Evolutionary conservation across 352 stramenopile species (phyloP), one percentile per base, ranked within the genome.

Genomic region (Globisporangium viniferum): DNA sequence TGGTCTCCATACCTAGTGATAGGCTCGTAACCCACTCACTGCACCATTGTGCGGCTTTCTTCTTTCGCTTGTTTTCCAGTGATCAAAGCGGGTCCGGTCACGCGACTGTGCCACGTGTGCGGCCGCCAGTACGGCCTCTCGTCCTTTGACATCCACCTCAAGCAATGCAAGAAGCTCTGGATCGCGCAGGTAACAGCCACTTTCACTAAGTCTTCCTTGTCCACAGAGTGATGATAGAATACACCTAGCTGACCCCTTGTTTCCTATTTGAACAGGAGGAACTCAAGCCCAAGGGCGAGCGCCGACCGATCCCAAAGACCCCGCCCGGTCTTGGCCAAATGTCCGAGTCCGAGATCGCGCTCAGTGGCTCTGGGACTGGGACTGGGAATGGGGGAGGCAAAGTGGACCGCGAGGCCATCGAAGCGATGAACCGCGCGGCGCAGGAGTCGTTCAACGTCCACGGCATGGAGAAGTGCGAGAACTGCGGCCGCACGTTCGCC

Each of bases 81-180:
- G 8, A 64, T 89, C 20, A 82, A 79, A 55, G 9, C 73, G 41
- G 80, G 81, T 0, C 85, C 85, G 24, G 71, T 92, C 57, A 92
- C 86, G 7, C 84, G 84, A n/a, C 70, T 92, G 29, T 94, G 86
- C 62, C 84, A 94, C 60, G 86, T 94, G 1, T 94, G 86, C 48
- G 86, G 86, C 3, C 80, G 86, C 0, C 84, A 94, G 48, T 94
- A 94, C 59, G 86, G 84, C 0, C 73, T 92, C 27, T 92, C 84
- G 14, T 93, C 86, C 15, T 93, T 93, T 63, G 84, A 94, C 9
- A 94, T 94, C 62, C 86, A 94, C 58, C 69, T 94, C 44, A 92
- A 92, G 71, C 86, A 94, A 53, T 94, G 86, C 78, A 94, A 94
- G 69, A 90, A 92, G 56, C 68, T 94, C 2, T 94, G 84, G 73